phyloP scores from a whole-genome alignment of 108 stramenopile genomes.

The Stephanodiscus triporus region DNA sequence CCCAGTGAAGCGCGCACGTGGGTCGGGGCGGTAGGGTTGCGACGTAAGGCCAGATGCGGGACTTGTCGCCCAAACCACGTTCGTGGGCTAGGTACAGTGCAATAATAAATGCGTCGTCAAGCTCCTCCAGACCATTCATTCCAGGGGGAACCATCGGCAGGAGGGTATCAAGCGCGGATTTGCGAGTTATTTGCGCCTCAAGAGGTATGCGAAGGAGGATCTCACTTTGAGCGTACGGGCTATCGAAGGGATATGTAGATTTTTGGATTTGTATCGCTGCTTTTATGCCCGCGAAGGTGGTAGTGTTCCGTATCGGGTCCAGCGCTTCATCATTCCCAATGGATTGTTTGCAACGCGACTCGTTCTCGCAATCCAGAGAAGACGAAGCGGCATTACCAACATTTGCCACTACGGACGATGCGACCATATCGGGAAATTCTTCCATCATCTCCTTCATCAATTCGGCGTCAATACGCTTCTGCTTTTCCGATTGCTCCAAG shows the following conservation, averaged over 20 bases:
- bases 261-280: constrained; percentile 21
- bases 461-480: constrained; percentile 17
- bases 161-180: constrained; percentile 66
- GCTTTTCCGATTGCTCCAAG: constrained; percentile 10
- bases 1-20: constrained; percentile 69
- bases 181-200: constrained; percentile 79
- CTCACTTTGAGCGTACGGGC: constrained; percentile 54
- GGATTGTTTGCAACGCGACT: background rate
- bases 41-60: constrained; percentile 79
- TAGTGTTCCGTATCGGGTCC: constrained; percentile 23
- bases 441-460: constrained; percentile 33
- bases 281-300: constrained; percentile 23
- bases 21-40: constrained; percentile 76
- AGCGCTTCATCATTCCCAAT: background rate
- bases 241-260: constrained; percentile 13
- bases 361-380: background rate
- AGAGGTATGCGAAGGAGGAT: constrained; percentile 74
- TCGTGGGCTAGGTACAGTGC: constrained; percentile 76
- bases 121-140: constrained; percentile 41
- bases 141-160: constrained; percentile 57
- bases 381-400: background rate
- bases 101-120: constrained; percentile 79
- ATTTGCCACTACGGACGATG: background rate
- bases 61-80: constrained; percentile 61
- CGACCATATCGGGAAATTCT: constrained; percentile 23